Conservation (phyloP, 2,329 filamentous ascomycete genomes). For the Penicillium sp. region DNA sequence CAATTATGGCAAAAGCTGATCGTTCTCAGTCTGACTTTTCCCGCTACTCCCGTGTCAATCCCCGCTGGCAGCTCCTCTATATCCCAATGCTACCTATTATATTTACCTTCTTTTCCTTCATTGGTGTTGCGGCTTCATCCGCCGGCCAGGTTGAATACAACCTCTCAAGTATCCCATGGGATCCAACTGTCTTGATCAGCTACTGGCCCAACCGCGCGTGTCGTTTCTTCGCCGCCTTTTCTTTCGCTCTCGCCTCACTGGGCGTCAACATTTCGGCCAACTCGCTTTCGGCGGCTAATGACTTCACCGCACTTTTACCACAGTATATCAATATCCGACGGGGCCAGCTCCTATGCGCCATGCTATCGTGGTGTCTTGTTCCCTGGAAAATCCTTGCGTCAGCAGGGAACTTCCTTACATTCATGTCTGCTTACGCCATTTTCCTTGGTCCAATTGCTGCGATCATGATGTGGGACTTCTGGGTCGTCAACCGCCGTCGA, state of each 20-base stretch:
- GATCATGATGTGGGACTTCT: constrained; percentile 62
- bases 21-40: constrained; percentile 54
- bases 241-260: constrained; percentile 56
- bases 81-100: constrained; percentile 53
- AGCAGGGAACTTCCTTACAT: constrained; percentile 59
- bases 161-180: constrained; percentile 42
- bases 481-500: constrained; percentile 52
- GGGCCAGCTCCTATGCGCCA: constrained; percentile 55
- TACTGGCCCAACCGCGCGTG: constrained; percentile 42
- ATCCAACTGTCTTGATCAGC: constrained; percentile 44
- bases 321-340: constrained; percentile 57
- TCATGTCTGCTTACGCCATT: constrained; percentile 65
- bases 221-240: constrained; percentile 53
- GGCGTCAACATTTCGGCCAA: constrained; percentile 60
- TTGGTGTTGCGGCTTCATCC: constrained; percentile 44
- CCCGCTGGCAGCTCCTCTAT: constrained; percentile 53
- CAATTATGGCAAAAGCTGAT: too few relatives aligned
- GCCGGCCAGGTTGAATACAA: constrained; percentile 41
- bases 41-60: constrained; percentile 50
- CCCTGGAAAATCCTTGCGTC: constrained; percentile 66
- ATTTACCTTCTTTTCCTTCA: constrained; percentile 55
- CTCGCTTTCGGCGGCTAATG: constrained; percentile 50
- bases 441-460: constrained; percentile 65
- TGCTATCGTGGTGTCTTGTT: constrained; percentile 60
- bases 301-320: constrained; percentile 56